A percentile compares a stretch with the other conserved stretches of the same genome.
phyloP scores from a whole-genome alignment of 371 early-diverging fungal species.

The Mucor irregularis region DNA sequence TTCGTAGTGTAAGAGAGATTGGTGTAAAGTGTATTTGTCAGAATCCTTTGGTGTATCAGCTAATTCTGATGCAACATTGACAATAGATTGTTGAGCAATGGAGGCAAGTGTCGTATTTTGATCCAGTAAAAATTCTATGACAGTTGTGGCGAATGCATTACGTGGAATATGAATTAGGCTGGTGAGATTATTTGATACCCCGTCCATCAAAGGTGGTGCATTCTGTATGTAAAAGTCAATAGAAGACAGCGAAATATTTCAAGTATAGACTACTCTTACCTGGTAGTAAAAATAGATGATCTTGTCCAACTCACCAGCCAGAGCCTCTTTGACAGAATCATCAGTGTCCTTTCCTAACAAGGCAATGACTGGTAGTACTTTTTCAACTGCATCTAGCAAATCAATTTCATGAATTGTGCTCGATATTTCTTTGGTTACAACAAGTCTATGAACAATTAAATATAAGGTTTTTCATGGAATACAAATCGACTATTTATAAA shows the following conservation, averaged over 20 bases:
- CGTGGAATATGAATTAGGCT: slow-evolving; percentile 34
- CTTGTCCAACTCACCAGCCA: slow-evolving; percentile 35
- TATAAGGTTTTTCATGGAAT: background rate
- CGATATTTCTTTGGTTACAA: slow-evolving; percentile 13
- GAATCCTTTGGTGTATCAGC: slow-evolving; percentile 26
- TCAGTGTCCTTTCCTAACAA: slow-evolving; percentile 38
- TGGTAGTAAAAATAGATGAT: slow-evolving; percentile 37
- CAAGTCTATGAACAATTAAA: slow-evolving; percentile 9
- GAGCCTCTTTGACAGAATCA: slow-evolving; percentile 34
- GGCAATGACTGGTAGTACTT: slow-evolving; percentile 34
- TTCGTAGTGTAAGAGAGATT: slow-evolving; percentile 37
- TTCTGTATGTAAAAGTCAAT: background rate
- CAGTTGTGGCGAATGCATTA: slow-evolving; percentile 37
- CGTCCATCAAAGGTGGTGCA: background rate
- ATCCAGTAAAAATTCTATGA: slow-evolving; percentile 54
- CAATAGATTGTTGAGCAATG: slow-evolving; percentile 50
- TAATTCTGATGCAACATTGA: slow-evolving; percentile 41
- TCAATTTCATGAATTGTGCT: slow-evolving; percentile 22
- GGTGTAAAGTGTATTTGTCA: slow-evolving; percentile 15
- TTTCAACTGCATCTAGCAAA: slow-evolving; percentile 29
- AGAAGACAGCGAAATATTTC: background rate
- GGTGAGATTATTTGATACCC: slow-evolving; percentile 3
- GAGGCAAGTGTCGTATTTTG: slow-evolving; percentile 53
- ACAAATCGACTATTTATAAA: too few relatives aligned
- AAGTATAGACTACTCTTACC: slow-evolving; percentile 9